phyloP scores from a whole-genome alignment of 139 green algal genomes.

The Pseudopediastrum boryanum region DNA sequence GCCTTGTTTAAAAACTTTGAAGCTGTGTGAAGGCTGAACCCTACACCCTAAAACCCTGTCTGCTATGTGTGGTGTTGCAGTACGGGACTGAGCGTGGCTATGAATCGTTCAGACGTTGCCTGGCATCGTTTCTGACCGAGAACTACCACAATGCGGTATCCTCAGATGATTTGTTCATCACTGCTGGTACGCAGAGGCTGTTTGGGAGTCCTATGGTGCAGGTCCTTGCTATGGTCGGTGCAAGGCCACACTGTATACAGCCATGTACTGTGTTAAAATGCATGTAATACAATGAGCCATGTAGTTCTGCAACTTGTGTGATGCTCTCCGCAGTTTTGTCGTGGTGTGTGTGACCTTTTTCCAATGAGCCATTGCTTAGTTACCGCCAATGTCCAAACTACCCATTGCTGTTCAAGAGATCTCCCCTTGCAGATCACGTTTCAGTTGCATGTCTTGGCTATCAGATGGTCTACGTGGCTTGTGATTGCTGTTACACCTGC shows the following conservation, averaged over 20 bases:
- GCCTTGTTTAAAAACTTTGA: too few relatives aligned
- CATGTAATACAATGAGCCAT: conserved; percentile 1
- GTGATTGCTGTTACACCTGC: neutral
- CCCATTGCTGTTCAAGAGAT: too few relatives aligned
- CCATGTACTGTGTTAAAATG: too few relatives aligned
- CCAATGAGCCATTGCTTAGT: neutral
- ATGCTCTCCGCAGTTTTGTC: neutral
- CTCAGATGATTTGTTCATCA: conserved; percentile 39
- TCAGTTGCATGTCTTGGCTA: neutral
- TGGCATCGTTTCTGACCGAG: conserved; percentile 44
- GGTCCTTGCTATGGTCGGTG: neutral
- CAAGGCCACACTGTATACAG: neutral
- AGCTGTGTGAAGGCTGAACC: neutral
- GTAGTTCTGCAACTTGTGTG: neutral
- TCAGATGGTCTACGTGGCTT: neutral
- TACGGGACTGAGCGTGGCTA: conserved; percentile 50
- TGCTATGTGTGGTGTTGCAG: neutral
- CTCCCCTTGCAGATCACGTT: too few relatives aligned
- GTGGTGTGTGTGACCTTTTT: neutral
- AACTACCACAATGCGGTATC: conserved; percentile 33
- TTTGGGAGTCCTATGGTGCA: neutral
- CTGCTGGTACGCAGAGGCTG: conserved; percentile 35
- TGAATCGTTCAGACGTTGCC: conserved; percentile 33
- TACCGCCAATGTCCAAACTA: too few relatives aligned
- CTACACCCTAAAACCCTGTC: neutral